Percentiles rank a stretch among this genome's conserved stretches.
phyloP scores from a whole-genome alignment of 2,329 filamentous ascomycete genomes.

The Dothistroma pini region DNA sequence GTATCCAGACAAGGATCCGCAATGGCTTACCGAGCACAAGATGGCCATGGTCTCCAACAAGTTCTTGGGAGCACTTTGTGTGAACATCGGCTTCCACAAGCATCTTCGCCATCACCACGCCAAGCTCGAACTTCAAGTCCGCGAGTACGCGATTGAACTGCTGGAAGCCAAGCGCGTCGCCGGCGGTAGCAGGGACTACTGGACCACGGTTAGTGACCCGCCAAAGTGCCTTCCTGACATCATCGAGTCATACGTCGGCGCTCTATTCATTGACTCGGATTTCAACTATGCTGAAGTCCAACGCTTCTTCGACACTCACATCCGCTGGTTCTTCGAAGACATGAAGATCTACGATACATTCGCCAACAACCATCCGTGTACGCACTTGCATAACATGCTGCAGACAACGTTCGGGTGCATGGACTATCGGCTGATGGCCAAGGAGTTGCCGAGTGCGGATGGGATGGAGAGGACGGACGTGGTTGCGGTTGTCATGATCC shows the following conservation, averaged over 20 bases:
- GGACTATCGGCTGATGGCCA: conserved; percentile 54
- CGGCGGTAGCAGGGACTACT: conserved; percentile 61
- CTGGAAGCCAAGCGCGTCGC: conserved; percentile 49
- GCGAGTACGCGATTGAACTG: conserved; percentile 56
- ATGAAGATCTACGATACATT: conserved; percentile 86
- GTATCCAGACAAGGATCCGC: conserved; percentile 77
- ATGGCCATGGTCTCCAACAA: conserved; percentile 99
- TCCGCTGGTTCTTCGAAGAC: conserved; percentile 76
- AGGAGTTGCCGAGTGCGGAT: conserved; percentile 51
- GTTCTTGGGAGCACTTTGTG: conserved; percentile 79
- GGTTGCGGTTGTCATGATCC: conserved; percentile 71
- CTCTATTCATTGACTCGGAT: conserved; percentile 82
- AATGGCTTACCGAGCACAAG: conserved; percentile 98
- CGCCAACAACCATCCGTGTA: conserved; percentile 77
- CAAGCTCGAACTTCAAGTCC: conserved; percentile 50
- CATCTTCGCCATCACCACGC: conserved; percentile 59
- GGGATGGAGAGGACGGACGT: conserved; percentile 45
- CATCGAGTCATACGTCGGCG: conserved; percentile 83
- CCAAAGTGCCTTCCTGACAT: conserved; percentile 82
- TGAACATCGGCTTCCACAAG: conserved; percentile 71
- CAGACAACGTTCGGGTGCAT: conserved; percentile 62
- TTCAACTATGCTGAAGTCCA: conserved; percentile 74
- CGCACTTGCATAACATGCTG: conserved; percentile 63
- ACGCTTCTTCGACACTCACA: conserved; percentile 69
- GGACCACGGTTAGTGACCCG: conserved; percentile 60